phyloP scores from a whole-genome alignment of 768 basidiomycete species.

The Neoboletus subvelutipes region DNA sequence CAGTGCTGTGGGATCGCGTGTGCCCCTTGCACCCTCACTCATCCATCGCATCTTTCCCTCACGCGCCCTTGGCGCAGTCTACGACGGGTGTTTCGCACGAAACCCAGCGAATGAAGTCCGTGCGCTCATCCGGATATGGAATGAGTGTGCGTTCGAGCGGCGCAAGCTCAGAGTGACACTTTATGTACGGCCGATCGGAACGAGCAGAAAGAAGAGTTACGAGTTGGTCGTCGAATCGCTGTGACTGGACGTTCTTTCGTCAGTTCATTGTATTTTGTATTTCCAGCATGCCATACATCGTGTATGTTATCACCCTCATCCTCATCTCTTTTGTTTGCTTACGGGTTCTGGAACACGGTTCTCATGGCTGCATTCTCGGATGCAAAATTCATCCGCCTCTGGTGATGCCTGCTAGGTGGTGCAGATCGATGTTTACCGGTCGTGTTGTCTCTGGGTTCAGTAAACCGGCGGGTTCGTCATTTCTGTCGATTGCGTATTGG shows the following conservation, averaged over 20 bases:
- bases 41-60: conserved; percentile 18
- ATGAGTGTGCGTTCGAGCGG: conserved; percentile 33
- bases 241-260: conserved; percentile 2
- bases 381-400: neutral
- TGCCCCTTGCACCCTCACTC: conserved; percentile 16
- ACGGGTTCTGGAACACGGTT: neutral
- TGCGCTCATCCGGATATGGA: conserved; percentile 30
- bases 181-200: conserved; percentile 1
- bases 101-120: conserved; percentile 21
- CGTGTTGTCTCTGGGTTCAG: neutral
- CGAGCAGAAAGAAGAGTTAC: conserved; percentile 5
- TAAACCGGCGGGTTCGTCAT: neutral
- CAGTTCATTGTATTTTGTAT: conserved; percentile 3
- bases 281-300: neutral
- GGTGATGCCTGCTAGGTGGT: no score
- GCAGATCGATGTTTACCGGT: neutral
- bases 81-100: conserved; percentile 22
- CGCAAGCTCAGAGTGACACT: conserved; percentile 28
- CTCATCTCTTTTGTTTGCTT: neutral
- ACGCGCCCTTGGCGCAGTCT: conserved; percentile 13
- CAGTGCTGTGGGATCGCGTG: conserved; percentile 24
- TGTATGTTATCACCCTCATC: conserved; percentile 1
- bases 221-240: conserved; percentile 30
- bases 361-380: neutral
- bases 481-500: neutral